Base-by-base conservation (phyloP, 495 filamentous ascomycete genomes). In the Collariella sp. region DNA sequence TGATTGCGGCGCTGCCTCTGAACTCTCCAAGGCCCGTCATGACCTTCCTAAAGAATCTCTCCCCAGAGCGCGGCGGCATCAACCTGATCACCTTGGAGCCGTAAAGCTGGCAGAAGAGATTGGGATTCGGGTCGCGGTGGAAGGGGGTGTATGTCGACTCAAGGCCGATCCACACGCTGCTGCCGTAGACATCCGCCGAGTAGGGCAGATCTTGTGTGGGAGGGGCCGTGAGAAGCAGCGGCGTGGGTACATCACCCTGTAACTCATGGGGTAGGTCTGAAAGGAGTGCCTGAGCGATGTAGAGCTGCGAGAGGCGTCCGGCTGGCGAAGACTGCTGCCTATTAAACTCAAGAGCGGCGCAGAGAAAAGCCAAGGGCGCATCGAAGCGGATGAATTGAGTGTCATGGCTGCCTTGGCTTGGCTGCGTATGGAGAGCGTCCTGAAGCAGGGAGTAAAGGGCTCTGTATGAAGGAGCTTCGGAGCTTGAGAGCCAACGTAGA, bases 51-150 rank as follows among this genome's bases (percentile, higher is more conserved):
- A 91, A 91, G 15, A 95, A 61, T 5, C 57, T 56, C 24, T 70
- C 63, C 3, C 93, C 91, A 10, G 70, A 64, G 1, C 62, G 56
- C 0, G 90, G 89, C 12, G 73, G 62, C 36, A 87, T 72, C 11
- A 97, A 57, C n/a, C 91, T 72, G 39, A 95, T 77, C 1, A 71
- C 64, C 64, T 98, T 98, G 57, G 61, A 67, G 4, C 89, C 82
- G 6, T 80, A 79, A 16, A 98, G 67, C 67, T 98, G 93, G 35
- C 87, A 80, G 66, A 97, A 95, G 0, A 96, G 62, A 63, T 98
- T 98, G 7, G 88, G 89, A 60, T 98, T 98, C 0, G 93, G 93
- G 63, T 98, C 93, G 19, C 83, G 77, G 70, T 98, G 93, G 10
- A 94, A 76, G 7, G 93, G 89, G 0, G 93, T 97, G 62, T 85